Base-by-base conservation (phyloP, 2,329 filamentous ascomycete species). In the Raffaelea albimanens region DNA sequence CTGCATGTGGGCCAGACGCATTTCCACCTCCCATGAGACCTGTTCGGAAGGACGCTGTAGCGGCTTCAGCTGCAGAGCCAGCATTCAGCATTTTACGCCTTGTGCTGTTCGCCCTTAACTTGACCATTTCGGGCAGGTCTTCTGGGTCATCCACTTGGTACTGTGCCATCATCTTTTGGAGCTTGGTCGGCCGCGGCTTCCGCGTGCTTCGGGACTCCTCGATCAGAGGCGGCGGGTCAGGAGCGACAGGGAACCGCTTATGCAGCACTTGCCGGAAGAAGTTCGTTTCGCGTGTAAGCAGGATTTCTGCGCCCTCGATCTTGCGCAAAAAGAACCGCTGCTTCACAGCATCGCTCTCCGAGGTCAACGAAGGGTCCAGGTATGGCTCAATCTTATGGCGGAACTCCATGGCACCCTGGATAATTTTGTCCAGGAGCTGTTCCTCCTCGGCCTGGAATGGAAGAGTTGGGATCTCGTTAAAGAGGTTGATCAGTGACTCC, bases 381-480 rank as follows among this genome's bases (percentile, higher is more conserved):
- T 87, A 90, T 4, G 78, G 76, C 13, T 80, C 73, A 47, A 98
- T 82, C 58, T 88, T 91, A 29, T 86, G 81, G 42, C 91, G 82
- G 68, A 97, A 98, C 2, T 78, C 79, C 53, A 83, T 79, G 3
- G 90, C 91, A 56, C 88, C 86, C 47, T 88, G 79, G 60, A 96
- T 86, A 51, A 98, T 95, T 42, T 80, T 83, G n/a, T 80, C 76
- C 5, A 98, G 72, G 0, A 90, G 78, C 7, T 90, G 83, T 63
- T 97, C 89, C 62, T 98, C 93, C 53, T 97, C 93, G 0, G 93
- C 91, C 58, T 96, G 93, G 69, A 98, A 98, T 0, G 93, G 93
- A 3, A 96, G 72, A 36, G 63, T 68, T 1, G 77, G 69, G 44
- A 97, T 83, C 63, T 97, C 91, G 9, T 90, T 85, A 50, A 89